These are phyloP conservation scores for Endotrypanum monterogeii DNA, from an alignment of 208 protist genomes.

Conservation along the genomic window DNA sequence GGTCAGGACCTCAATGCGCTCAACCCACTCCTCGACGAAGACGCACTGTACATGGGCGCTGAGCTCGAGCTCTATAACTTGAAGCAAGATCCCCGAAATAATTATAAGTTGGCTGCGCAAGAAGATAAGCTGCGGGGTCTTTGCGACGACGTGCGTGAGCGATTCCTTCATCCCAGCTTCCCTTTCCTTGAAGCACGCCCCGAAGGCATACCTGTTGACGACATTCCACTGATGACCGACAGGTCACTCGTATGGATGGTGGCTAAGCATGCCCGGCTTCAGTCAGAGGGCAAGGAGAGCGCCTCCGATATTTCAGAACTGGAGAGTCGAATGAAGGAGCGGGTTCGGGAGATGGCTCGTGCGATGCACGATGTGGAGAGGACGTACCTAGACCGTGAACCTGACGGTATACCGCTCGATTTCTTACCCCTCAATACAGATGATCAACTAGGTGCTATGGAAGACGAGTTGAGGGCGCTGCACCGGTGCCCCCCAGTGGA, in stretches of 20 bases:
- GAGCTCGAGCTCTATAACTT: slow-evolving; percentile 48
- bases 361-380: slow-evolving; percentile 60
- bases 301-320: slow-evolving; percentile 18
- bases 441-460: slow-evolving; percentile 38
- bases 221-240: slow-evolving; percentile 37
- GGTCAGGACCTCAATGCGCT: slow-evolving; percentile 46
- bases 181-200: slow-evolving; percentile 41
- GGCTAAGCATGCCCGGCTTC: slow-evolving; percentile 28
- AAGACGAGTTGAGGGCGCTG: slow-evolving; percentile 46
- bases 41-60: slow-evolving; percentile 45
- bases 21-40: slow-evolving; percentile 52
- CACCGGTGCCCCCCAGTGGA: slow-evolving; percentile 8
- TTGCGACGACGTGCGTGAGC: slow-evolving; percentile 27
- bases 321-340: slow-evolving; percentile 38
- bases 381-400: slow-evolving; percentile 42
- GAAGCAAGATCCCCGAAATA: slow-evolving; percentile 60
- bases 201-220: slow-evolving; percentile 49
- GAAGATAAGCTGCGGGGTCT: slow-evolving; percentile 45
- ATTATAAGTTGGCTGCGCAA: slow-evolving; percentile 37
- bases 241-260: slow-evolving; percentile 26
- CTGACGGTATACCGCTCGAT: slow-evolving; percentile 44
- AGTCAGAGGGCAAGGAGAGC: slow-evolving; percentile 16
- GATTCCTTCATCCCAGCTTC: slow-evolving; percentile 9
- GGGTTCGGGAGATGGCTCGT: slow-evolving; percentile 44
- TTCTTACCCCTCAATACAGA: slow-evolving; percentile 64